A percentile compares a stretch with the other conserved stretches of the same genome.
Evolutionary conservation across 495 filamentous ascomycete species (phyloP).

Genomic region (Penicillium cataractarum): DNA sequence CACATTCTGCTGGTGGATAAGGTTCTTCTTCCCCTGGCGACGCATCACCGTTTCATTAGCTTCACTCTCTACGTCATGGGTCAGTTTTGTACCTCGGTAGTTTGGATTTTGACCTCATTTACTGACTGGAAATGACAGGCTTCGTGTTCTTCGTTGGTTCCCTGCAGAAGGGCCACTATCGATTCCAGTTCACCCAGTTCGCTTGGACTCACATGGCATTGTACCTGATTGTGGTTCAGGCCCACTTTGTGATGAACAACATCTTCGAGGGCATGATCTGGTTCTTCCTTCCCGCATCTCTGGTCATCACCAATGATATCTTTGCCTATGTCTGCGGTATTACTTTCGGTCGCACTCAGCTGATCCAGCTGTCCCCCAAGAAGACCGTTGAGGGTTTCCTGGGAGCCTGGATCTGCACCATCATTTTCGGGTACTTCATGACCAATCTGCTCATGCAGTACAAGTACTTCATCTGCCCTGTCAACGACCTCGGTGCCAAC

Average conservation of each 20-base stretch:
- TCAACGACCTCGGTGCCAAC: constrained; percentile 93
- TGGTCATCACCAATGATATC: constrained; percentile 99
- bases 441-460: constrained; percentile 88
- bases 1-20: constrained; percentile 95
- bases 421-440: constrained; percentile 80
- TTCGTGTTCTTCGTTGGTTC: constrained; percentile 99
- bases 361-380: constrained; percentile 98
- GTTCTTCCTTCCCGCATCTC: constrained; percentile 95
- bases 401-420: constrained; percentile 94
- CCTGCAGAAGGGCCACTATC: constrained; percentile 93
- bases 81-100: constrained; percentile 44
- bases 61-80: constrained; percentile 97
- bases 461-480: constrained; percentile 98
- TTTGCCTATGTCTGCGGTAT: constrained; percentile 98
- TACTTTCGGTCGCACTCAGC: constrained; percentile 91
- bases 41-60: constrained; percentile 98
- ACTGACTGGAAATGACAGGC: constrained; percentile 52
- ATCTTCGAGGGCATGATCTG: constrained; percentile 99
- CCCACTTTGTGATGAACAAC: constrained; percentile 99
- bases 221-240: constrained; percentile 95
- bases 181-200: constrained; percentile 98
- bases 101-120: neutral
- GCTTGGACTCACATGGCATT: constrained; percentile 99
- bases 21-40: constrained; percentile 88
- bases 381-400: constrained; percentile 99